Base-by-base conservation (phyloP, 768 basidiomycete species). In the Suillus subaureus region DNA sequence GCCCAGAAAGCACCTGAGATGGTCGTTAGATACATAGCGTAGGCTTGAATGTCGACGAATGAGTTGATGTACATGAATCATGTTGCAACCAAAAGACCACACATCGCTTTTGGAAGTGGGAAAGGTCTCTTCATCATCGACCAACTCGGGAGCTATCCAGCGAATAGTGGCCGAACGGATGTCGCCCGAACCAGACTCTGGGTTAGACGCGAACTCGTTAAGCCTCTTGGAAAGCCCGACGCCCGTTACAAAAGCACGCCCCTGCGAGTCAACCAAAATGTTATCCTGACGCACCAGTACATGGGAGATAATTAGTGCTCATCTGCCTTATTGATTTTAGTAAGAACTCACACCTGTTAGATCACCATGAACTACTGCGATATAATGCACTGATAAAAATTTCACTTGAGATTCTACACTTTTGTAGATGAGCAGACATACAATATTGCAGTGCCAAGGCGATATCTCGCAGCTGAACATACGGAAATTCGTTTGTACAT, bases 211-310 rank as follows among this genome's bases (percentile, higher is more conserved):
- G 56, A 57, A 6, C 13, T 57, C 56, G 4, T 57, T 23, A 2
- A 57, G 56, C 37, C 82, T 76, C 28, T 68, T 79, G n/a, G 81
- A 83, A 11, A 83, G 70, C 2, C 82, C 82, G 64, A 83, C 82
- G 64, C 82, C 83, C 65, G 78, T 79, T 18, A 84, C 69, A 21
- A 75, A 75, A 8, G 78, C 81, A 40, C 76, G 75, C n/a, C 77
- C 74, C 31, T 79, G 66, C 64, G 78, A 75, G 64, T 80, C 78
- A 57, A 84, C 77, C n/a, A 83, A 75, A 54, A 84, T 76, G 67
- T 83, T 84, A 0, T 78, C 76, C 81, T 66, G 13, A 6, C 15
- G 7, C 40, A 42, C 47, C 47, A 7, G 47, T 6, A 26, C 6
- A 15, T 49, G 3, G 13, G 28, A 35, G 33, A 12, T 35, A 15